Evolutionary conservation across 2,329 filamentous ascomycete species (phyloP).

Genomic region (Talaromyces sp.): DNA sequence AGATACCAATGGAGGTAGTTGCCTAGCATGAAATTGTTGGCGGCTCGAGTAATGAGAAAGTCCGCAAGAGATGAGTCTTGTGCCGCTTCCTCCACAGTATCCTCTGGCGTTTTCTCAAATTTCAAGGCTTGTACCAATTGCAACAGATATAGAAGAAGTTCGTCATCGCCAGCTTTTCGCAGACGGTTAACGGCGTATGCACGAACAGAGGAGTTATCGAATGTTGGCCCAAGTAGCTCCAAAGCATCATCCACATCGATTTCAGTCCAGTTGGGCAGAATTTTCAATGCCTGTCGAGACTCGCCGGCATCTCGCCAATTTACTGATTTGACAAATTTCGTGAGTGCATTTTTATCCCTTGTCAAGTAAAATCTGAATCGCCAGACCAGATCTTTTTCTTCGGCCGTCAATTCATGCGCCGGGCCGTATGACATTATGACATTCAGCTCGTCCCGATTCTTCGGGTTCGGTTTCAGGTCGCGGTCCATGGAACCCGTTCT

Average conservation of each 20-base stretch:
- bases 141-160: slow-evolving; percentile 82
- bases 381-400: slow-evolving; percentile 96
- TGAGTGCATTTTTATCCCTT: slow-evolving; percentile 83
- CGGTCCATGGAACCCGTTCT: slow-evolving; percentile 91
- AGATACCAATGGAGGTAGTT: slow-evolving; percentile 98
- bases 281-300: slow-evolving; percentile 80
- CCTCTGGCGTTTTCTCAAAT: slow-evolving; percentile 70
- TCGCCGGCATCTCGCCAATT: slow-evolving; percentile 86
- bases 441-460: slow-evolving; percentile 90
- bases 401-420: slow-evolving; percentile 77
- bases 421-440: slow-evolving; percentile 87
- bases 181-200: slow-evolving; percentile 90
- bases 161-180: slow-evolving; percentile 86
- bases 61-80: slow-evolving; percentile 79
- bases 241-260: slow-evolving; percentile 96
- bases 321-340: slow-evolving; percentile 96
- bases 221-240: slow-evolving; percentile 85
- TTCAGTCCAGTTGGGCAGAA: slow-evolving; percentile 89
- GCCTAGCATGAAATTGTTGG: slow-evolving; percentile 80
- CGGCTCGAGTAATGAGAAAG: slow-evolving; percentile 83
- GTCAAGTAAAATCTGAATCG: slow-evolving; percentile 94
- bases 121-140: slow-evolving; percentile 95
- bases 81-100: slow-evolving; percentile 56
- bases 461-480: slow-evolving; percentile 92
- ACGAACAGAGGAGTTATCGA: slow-evolving; percentile 81